Conservation (phyloP, 352 stramenopile species). For the Pythium brassicae region DNA sequence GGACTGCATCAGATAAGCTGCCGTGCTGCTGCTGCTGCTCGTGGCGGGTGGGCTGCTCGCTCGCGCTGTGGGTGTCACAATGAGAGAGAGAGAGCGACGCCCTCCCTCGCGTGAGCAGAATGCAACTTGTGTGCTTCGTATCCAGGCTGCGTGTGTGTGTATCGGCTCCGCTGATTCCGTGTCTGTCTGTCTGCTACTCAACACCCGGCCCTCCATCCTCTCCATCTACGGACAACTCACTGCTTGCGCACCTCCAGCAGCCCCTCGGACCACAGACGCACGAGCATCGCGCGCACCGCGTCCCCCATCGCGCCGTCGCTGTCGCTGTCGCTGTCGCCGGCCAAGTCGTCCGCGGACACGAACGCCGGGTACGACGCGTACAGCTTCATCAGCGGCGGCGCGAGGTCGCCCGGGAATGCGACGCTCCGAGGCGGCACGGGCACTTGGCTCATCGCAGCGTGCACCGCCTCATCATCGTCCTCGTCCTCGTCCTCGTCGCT, state of each 20-base stretch:
- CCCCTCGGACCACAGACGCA: slow-evolving; percentile 76
- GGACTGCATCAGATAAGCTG: slow-evolving; percentile 93
- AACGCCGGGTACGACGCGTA: slow-evolving; percentile 42
- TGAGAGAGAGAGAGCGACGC: no score
- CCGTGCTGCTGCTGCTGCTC: no score
- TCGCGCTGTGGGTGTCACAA: no score
- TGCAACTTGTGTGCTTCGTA: no score
- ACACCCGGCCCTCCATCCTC: no score
- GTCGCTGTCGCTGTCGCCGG: slow-evolving; percentile 28
- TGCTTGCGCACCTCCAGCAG: slow-evolving; percentile 38
- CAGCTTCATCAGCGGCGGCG: slow-evolving; percentile 63
- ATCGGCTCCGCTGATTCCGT: neutral
- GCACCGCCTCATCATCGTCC: slow-evolving; percentile 27
- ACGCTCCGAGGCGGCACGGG: slow-evolving; percentile 48
- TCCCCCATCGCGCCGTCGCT: slow-evolving; percentile 36
- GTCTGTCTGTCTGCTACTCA: no score
- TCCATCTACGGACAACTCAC: no score
- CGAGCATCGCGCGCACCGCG: slow-evolving; percentile 70
- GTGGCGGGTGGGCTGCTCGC: neutral
- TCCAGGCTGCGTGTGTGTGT: neutral
- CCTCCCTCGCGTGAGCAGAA: no score
- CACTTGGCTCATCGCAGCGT: slow-evolving; percentile 26
- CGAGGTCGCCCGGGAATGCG: slow-evolving; percentile 57
- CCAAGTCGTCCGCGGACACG: slow-evolving; percentile 35
- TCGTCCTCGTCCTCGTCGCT: slow-evolving; percentile 21